Evolutionary conservation across 225 moss, liverwort and hornwort species (phyloP).

Genomic region (Takakia lepidozioides): DNA sequence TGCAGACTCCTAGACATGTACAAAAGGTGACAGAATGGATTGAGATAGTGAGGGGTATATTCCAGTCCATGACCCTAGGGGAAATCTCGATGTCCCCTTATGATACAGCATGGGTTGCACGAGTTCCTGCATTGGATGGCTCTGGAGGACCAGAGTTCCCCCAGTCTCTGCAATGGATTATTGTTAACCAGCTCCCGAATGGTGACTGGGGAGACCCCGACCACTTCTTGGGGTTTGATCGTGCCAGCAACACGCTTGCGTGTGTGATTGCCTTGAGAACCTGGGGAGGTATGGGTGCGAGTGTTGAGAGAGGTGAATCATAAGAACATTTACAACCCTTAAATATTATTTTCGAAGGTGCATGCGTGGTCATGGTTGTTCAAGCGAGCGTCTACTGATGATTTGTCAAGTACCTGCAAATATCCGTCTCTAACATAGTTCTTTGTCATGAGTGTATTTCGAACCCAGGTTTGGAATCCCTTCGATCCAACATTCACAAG

Average conservation of each 20-base stretch:
- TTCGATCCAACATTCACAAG: constrained; percentile 40
- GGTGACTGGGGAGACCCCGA: constrained; percentile 64
- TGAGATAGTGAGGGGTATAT: constrained; percentile 24
- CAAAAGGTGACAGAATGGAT: constrained; percentile 45
- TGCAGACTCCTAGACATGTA: constrained; percentile 21
- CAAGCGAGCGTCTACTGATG: no score
- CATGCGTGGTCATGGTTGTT: background rate
- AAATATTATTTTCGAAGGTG: background rate
- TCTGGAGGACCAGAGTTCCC: constrained; percentile 53
- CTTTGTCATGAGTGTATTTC: background rate
- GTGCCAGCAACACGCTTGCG: constrained; percentile 47
- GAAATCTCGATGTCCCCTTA: constrained; percentile 59
- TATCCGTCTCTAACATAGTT: background rate
- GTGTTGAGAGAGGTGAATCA: constrained; percentile 32
- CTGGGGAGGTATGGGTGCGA: constrained; percentile 37
- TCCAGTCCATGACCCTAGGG: constrained; percentile 32
- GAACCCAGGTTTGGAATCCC: constrained; percentile 47
- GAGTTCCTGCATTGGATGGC: constrained; percentile 47
- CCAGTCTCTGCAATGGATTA: constrained; percentile 53
- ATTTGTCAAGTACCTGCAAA: no score
- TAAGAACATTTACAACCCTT: background rate
- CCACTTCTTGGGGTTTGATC: constrained; percentile 37
- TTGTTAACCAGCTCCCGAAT: constrained; percentile 55
- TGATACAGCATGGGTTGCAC: constrained; percentile 82
- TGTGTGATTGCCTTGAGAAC: constrained; percentile 56